Base-by-base conservation (phyloP, 768 basidiomycete species). In the Naganishia randhawae region DNA sequence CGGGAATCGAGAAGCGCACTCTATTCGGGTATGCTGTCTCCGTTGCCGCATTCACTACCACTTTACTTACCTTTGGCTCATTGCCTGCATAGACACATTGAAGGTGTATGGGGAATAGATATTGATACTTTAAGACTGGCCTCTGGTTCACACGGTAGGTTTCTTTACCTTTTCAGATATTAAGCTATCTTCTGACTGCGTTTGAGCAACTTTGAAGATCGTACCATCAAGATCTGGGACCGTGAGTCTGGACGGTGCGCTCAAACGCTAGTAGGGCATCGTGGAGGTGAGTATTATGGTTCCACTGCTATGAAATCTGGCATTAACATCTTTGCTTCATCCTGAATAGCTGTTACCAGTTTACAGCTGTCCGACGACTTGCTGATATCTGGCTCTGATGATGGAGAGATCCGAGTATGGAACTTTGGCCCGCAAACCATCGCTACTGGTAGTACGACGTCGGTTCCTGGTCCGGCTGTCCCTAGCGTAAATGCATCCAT, bases 71-170 rank as follows among this genome's bases (percentile, higher is more conserved):
- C 22, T 19, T 57, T 48, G 25, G 14, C 13, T 1, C 54, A 6
- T 67, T 37, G 14, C 31, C 41, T 22, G 11, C n/a, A 33, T 14
- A 61, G 57, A 1, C 94, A 97, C 78, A 93, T 98, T 73, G 96
- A 99, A 77, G 96, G 96, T 64, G 92, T 99, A 19, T 99, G 96
- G 96, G 88, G 87, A 3, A 89, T 98, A 33, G 92, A 92, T 27
- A 87, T 89, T 72, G 93, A 99, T 79, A 89, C 92, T 76, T 83
- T 98, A 74, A 84, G 95, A 63, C 82, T 99, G 55, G 92, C 93
- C 29, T 93, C 90, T 63, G 94, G 87, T 8, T 94, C 92, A 75
- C 95, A 98, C 76, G 87, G 93, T 92, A 57, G 70, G 85, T 77
- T 37, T 65, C 50, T 62, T 25, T 66, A 35, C 32, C 35, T 25